Evolutionary conservation across 177 flowering plant species (phyloP).

Genomic region (Vitis hybrid): DNA sequence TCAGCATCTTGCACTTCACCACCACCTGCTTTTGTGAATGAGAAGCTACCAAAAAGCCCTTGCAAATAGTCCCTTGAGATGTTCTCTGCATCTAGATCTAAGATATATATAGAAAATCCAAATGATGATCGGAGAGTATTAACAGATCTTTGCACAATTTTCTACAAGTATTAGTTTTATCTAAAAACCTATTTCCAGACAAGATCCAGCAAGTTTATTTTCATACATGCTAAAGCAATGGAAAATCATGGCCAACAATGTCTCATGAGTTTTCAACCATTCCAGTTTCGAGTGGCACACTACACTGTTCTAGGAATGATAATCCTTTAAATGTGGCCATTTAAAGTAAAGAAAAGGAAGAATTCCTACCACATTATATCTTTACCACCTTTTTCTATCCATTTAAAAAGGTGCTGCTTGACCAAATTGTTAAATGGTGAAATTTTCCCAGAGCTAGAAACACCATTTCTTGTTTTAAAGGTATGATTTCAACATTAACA

Average conservation of each 20-base stretch:
- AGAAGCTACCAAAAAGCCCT: slow-evolving; percentile 73
- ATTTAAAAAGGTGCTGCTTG: too few relatives aligned
- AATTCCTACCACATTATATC: too few relatives aligned
- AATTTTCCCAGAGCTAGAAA: too few relatives aligned
- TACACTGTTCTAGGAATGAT: not conserved
- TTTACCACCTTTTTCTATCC: too few relatives aligned
- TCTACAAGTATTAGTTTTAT: not conserved
- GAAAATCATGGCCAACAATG: not conserved
- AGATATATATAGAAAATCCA: slow-evolving; percentile 34
- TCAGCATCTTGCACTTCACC: slow-evolving; percentile 30
- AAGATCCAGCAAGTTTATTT: not conserved
- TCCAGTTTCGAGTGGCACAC: not conserved
- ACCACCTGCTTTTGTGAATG: slow-evolving; percentile 29
- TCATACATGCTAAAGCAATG: not conserved
- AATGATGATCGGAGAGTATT: not conserved
- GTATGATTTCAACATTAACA: not conserved
- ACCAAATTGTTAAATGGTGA: too few relatives aligned
- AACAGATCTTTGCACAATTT: not conserved
- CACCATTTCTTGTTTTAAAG: too few relatives aligned
- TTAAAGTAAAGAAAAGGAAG: too few relatives aligned
- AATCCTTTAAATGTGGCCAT: too few relatives aligned
- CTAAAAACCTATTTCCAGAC: not conserved
- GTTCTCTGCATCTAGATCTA: slow-evolving; percentile 52
- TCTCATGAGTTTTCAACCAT: not conserved
- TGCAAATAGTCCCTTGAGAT: slow-evolving; percentile 67